Percentiles rank a stretch among this genome's conserved stretches.
phyloP scores from a whole-genome alignment of 768 basidiomycete species.

The Podaxis carcinomalis region DNA sequence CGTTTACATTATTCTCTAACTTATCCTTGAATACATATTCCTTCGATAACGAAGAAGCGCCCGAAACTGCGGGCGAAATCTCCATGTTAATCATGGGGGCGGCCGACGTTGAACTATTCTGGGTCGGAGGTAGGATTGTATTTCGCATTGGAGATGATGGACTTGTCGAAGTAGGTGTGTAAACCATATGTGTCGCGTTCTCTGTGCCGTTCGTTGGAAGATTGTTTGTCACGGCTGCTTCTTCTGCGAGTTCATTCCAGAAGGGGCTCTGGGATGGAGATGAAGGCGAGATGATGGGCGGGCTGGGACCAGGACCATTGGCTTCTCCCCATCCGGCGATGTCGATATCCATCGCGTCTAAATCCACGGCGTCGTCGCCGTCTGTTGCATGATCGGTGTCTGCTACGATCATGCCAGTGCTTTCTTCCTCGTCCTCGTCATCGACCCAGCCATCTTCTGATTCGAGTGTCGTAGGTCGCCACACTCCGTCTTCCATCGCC shows the following conservation, averaged over 20 bases:
- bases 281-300: neutral
- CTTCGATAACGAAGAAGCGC: neutral
- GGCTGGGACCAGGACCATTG: neutral
- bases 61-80: neutral
- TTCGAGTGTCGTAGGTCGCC: conserved; percentile 41
- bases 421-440: conserved; percentile 18
- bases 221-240: conserved; percentile 1
- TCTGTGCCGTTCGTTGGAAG: neutral
- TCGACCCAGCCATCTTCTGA: conserved; percentile 34
- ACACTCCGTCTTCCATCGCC: conserved; percentile 42
- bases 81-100: neutral
- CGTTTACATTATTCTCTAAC: neutral
- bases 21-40: conserved; percentile 13
- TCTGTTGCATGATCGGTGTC: neutral
- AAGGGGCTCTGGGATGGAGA: conserved; percentile 1
- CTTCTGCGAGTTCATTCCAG: conserved; percentile 4
- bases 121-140: neutral
- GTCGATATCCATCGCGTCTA: conserved; percentile 3
- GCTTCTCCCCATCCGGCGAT: neutral
- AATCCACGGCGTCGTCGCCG: neutral
- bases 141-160: neutral
- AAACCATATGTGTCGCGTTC: neutral
- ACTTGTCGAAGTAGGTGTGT: conserved; percentile 1
- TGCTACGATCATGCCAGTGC: conserved; percentile 16
- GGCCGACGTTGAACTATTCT: neutral